Percentiles rank a stretch among this genome's conserved stretches.
phyloP scores from a whole-genome alignment of 2,329 filamentous ascomycete genomes.

The Fusarium sp. region DNA sequence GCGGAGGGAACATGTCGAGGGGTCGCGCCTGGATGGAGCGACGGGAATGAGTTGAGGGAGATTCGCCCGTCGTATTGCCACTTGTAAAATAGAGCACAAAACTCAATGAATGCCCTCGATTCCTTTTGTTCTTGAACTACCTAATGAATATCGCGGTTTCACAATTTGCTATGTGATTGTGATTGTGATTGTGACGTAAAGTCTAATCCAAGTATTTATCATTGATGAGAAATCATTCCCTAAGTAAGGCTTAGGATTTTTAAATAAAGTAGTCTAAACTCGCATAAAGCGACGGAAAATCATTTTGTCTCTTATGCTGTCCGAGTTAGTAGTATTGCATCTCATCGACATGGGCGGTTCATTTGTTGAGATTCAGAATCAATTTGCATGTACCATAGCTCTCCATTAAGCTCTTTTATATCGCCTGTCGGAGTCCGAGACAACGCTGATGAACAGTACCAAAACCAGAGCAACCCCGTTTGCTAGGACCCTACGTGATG shows the following conservation, averaged over 20 bases:
- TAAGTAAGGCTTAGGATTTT: not conserved
- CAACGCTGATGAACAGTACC: no score
- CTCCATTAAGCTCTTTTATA: no score
- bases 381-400: no score
- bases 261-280: not conserved
- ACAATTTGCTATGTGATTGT: not conserved
- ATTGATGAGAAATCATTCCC: not conserved
- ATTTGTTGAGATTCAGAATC: no score
- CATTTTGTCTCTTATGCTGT: not conserved
- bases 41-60: constrained; percentile 56
- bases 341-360: not conserved
- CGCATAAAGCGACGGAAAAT: not conserved
- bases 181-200: not conserved
- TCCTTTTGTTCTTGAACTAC: constrained; percentile 62
- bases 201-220: not conserved
- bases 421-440: no score
- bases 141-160: constrained; percentile 9
- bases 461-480: no score
- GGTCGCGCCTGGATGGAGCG: constrained; percentile 61
- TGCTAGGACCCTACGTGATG: no score
- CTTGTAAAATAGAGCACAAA: constrained; percentile 73
- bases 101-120: constrained; percentile 71
- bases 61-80: constrained; percentile 63
- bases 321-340: not conserved
- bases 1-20: constrained; percentile 57